Base-by-base conservation (phyloP, 1,284 basidiomycete genomes). In the Inonotus hispidus region DNA sequence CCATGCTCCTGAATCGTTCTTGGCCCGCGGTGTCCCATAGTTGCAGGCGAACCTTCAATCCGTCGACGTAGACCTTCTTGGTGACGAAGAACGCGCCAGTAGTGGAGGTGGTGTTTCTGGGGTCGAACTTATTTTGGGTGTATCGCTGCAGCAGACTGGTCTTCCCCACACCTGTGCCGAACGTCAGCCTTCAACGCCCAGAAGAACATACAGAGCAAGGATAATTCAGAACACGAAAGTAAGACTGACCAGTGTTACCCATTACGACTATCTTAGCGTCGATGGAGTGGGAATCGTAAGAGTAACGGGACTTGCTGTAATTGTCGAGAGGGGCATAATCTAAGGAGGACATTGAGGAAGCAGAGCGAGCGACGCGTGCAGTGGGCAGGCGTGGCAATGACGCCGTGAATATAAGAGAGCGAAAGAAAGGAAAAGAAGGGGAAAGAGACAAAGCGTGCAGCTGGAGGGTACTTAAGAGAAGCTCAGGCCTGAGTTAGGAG, bases 21-120 rank as follows among this genome's bases (percentile, higher is more conserved):
- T 98, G 95, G n/a, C 95, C 95, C 46, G 95, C 95, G 58, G 95
- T 97, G 72, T 98, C 95, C 95, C 95, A 98, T 63, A 91, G 77
- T 72, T 91, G 88, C 59, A 91, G 76, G 57, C 93, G 87, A 19
- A 98, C 93, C 71, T 92, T 91, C 66, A 92, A 81, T 50, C 92
- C 93, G 66, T 93, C 85, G 67, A 98, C 84, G 68, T 86, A 83
- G 46, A 95, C 87, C 77, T 97, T 97, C 81, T 98, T 95, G 58
- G 93, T 93, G 66, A 95, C 87, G 73, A 98, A 95, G 71, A 93
- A 92, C 55, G 95, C 94, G 61, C 95, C 95, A 69, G 95, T 95
- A 56, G 96, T 98, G 39, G 94, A 92, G 23, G 90, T 90, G 61
- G 90, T 90, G 72, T 86, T 88, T 77, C 87, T 85, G 60, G 89